These are phyloP conservation scores for Miscanthus lutarioriparius DNA, from an alignment of 176 grass and related monocot genomes.

Conservation along the genomic window DNA sequence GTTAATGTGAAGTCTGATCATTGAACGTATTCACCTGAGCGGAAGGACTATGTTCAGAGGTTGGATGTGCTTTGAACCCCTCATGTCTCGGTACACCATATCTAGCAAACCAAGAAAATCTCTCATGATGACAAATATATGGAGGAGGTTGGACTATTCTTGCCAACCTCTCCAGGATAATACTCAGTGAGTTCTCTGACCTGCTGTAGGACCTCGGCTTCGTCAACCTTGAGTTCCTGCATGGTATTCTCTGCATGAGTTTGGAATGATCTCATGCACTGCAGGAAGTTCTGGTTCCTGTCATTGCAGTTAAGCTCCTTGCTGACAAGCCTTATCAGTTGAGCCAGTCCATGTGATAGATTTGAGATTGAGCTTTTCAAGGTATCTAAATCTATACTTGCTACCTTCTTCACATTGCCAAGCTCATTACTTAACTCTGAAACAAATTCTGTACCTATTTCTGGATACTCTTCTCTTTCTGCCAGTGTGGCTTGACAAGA, in stretches of 20 bases:
- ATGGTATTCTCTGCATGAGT: constrained; percentile 57
- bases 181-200: constrained; percentile 78
- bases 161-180: constrained; percentile 81
- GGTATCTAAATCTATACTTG: constrained; percentile 79
- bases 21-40: constrained; percentile 34
- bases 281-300: constrained; percentile 52
- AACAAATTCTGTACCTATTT: constrained; percentile 50
- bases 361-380: constrained; percentile 72
- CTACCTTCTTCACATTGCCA: constrained; percentile 78
- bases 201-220: constrained; percentile 55
- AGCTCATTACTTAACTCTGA: constrained; percentile 70
- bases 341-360: constrained; percentile 61
- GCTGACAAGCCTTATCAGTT: constrained; percentile 55
- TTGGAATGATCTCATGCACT: constrained; percentile 57
- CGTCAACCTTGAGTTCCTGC: constrained; percentile 56
- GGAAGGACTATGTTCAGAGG: constrained; percentile 35
- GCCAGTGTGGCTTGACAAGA: constrained; percentile 9
- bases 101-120: constrained; percentile 84
- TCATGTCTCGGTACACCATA: constrained; percentile 63
- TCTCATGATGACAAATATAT: constrained; percentile 80
- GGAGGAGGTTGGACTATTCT: constrained; percentile 70
- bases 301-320: constrained; percentile 35
- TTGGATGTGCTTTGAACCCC: constrained; percentile 42
- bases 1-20: constrained; percentile 30
- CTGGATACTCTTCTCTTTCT: constrained; percentile 22